Percentiles rank a stretch among this genome's conserved stretches.
These are phyloP conservation scores for Fraxinus cuspidata DNA, from an alignment of 257 asterid genomes.

Conservation along the genomic window DNA sequence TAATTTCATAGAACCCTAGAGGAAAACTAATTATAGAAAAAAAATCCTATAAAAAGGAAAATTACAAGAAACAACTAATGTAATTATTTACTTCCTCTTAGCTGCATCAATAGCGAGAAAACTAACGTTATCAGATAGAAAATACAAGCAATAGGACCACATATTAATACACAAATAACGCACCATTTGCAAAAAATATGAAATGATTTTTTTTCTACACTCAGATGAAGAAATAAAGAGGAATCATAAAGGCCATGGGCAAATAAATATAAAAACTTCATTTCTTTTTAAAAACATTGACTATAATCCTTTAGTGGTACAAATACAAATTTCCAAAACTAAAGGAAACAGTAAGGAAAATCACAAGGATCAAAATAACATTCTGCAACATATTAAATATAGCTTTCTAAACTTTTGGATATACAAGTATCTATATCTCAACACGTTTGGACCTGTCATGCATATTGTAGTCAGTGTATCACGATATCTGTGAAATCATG, in stretches of 20 bases:
- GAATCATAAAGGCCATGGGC: neutral
- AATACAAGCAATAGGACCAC: neutral
- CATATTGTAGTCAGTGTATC: neutral
- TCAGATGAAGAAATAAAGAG: neutral
- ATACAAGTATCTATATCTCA: neutral
- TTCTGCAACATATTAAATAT: neutral
- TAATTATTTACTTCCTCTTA: too few relatives aligned
- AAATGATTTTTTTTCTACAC: neutral
- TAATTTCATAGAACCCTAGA: neutral
- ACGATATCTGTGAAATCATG: neutral
- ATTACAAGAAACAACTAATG: too few relatives aligned
- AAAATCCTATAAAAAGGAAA: too few relatives aligned
- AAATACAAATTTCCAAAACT: neutral
- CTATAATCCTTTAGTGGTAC: neutral
- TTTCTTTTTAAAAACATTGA: neutral
- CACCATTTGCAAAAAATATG: neutral
- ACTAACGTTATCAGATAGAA: too few relatives aligned
- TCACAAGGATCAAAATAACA: neutral
- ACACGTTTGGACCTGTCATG: neutral
- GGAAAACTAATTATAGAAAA: neutral
- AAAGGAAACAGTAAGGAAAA: neutral
- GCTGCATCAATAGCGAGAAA: neutral
- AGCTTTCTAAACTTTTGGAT: neutral
- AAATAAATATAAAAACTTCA: neutral
- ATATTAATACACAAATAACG: neutral